phyloP scores from a whole-genome alignment of 768 basidiomycete species.

The Tephrocybe sp. region DNA sequence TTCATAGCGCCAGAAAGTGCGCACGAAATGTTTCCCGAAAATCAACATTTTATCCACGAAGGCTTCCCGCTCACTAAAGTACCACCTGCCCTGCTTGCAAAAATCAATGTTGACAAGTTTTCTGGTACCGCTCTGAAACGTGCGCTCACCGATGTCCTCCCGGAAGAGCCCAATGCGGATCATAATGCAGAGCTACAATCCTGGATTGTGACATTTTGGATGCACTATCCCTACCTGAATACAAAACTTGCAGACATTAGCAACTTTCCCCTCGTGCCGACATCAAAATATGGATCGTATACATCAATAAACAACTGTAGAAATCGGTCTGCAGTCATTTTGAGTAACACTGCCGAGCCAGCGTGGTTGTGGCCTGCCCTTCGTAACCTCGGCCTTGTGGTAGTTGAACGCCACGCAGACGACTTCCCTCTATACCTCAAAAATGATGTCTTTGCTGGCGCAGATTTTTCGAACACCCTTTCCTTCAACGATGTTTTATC shows the following conservation, averaged over 20 bases:
- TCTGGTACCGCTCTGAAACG: constrained; percentile 12
- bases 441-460: constrained; percentile 13
- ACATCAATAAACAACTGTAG: constrained; percentile 32
- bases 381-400: constrained; percentile 21
- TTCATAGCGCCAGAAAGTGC: constrained; percentile 24
- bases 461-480: constrained; percentile 9
- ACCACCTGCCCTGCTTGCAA: constrained; percentile 17
- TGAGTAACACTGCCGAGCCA: constrained; percentile 13
- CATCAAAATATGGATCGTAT: constrained; percentile 22
- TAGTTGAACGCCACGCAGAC: constrained; percentile 18
- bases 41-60: constrained; percentile 26
- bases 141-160: constrained; percentile 11
- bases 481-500: constrained; percentile 19
- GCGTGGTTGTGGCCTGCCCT: constrained; percentile 19
- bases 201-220: constrained; percentile 38
- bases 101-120: constrained; percentile 26
- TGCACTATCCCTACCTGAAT: constrained; percentile 10
- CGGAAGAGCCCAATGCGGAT: not conserved
- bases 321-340: constrained; percentile 24
- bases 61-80: constrained; percentile 19
- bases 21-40: constrained; percentile 21
- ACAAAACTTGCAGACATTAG: constrained; percentile 15
- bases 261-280: constrained; percentile 35
- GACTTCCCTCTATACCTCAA: constrained; percentile 19
- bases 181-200: not conserved